Percentiles rank a stretch among this genome's conserved stretches.
phyloP scores from a whole-genome alignment of 257 asterid genomes.

The Cynanchum wilfordii region DNA sequence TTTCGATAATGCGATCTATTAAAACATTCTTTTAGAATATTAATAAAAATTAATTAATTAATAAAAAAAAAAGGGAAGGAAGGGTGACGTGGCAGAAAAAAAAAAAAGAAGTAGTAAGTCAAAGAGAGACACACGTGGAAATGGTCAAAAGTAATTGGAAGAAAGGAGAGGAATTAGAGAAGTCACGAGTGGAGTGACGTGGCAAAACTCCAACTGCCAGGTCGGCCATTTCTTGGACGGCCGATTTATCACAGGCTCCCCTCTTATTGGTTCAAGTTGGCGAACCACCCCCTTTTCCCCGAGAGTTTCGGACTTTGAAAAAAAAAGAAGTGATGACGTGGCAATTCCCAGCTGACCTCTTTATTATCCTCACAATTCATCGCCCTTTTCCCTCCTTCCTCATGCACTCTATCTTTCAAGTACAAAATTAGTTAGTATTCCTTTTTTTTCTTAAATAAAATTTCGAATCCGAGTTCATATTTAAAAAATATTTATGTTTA shows the following conservation, averaged over 20 bases:
- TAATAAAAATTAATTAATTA: too few relatives aligned
- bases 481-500: too few relatives aligned
- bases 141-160: background rate
- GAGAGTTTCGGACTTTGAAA: background rate
- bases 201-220: conserved; percentile 4
- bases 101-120: background rate
- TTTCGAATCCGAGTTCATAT: too few relatives aligned
- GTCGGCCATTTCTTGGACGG: conserved; percentile 9
- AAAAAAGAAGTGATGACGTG: background rate
- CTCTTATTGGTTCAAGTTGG: background rate
- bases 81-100: background rate
- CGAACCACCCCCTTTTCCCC: background rate
- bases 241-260: background rate
- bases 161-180: background rate
- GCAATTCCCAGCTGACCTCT: background rate
- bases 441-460: too few relatives aligned
- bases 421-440: too few relatives aligned
- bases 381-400: too few relatives aligned
- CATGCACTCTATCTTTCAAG: too few relatives aligned
- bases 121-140: background rate
- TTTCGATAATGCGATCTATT: too few relatives aligned
- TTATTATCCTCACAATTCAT: background rate
- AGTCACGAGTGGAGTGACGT: background rate
- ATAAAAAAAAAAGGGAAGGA: too few relatives aligned
- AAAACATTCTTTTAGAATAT: too few relatives aligned